Conservation (phyloP, 192 early-diverging fungal genomes). For the Umbelopsis sp. region DNA sequence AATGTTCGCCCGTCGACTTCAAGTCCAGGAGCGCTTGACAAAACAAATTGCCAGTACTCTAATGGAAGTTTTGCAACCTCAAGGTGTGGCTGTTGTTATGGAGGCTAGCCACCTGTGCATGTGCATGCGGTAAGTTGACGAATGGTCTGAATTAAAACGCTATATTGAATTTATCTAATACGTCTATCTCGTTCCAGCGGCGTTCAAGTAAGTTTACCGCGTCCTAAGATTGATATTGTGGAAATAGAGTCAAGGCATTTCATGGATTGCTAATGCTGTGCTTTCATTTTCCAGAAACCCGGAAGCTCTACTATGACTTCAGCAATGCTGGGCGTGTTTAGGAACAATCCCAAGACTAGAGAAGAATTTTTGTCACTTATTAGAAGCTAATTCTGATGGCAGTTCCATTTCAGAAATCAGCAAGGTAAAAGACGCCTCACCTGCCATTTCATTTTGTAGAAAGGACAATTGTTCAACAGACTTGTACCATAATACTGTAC, state of each 20-base stretch:
- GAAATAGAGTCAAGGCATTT: not conserved
- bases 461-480: conserved; percentile 21
- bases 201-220: conserved; percentile 3
- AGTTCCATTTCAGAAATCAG: no score
- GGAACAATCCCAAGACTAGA: conserved; percentile 87
- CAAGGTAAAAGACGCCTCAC: no score
- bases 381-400: conserved; percentile 29
- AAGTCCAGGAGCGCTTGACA: conserved; percentile 97
- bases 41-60: conserved; percentile 95
- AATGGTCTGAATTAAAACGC: not conserved
- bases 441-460: not conserved
- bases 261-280: not conserved
- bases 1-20: conserved; percentile 94
- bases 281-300: conserved; percentile 71
- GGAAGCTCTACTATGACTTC: conserved; percentile 93
- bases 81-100: conserved; percentile 97
- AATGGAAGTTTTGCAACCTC: conserved; percentile 89
- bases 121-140: conserved; percentile 31
- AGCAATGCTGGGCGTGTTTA: conserved; percentile 94
- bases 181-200: conserved; percentile 1
- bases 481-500: conserved; percentile 17
- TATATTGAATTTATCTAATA: not conserved
- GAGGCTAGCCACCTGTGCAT: conserved; percentile 78
- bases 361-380: conserved; percentile 95
- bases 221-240: not conserved